Evolutionary conservation across 139 green algal genomes (phyloP), one percentile per base, ranked within the genome.

Genomic region (Chlamydomonas asymmetrica): DNA sequence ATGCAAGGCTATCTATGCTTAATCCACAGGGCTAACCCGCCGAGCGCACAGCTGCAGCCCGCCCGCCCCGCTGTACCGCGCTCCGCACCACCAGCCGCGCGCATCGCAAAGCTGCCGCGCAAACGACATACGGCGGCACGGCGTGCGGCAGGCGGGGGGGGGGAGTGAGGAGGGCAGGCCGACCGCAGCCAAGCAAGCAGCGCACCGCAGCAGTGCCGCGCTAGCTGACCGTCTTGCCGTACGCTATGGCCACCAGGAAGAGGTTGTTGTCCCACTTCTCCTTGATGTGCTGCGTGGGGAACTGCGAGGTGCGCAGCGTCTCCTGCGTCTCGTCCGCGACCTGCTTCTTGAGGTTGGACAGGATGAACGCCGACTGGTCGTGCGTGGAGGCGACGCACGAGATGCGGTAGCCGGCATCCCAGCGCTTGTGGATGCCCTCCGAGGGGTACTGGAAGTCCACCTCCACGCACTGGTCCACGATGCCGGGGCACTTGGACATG

Each of bases 391-490:
- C 96, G 71, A 87, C 93, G 52, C 89, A 90, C 31, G 96, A 98
- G 80, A 99, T 98, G 37, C 96, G 82, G 84, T 93, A 99, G 23
- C 96, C 95, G 35, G 81, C 85, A 71, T 99, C 96, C 96, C 96
- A 99, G 63, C 96, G 88, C 56, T 93, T 84, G 88, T 99, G 96
- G 80, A 99, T 98, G 79, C 93, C 96, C 87, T 99, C 96, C n/a
- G 75, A 92, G 31, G 96, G 93, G 81, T 99, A 99, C 87, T 98
- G 92, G 87, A 98, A 99, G 87, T 99, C 96, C 68, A 99, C 89
- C 91, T 99, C 96, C 66, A 98, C 95, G 74, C 90, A 87, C 89
- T 94, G 94, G 74, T 97, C 91, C 7, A 97, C 81, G 82, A 96
- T 98, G 71, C 94, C 94, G 22, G 90, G 92, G 71, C 96, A 98